Conservation (phyloP, 2,329 filamentous ascomycete genomes). For the Catunica adiposa region DNA sequence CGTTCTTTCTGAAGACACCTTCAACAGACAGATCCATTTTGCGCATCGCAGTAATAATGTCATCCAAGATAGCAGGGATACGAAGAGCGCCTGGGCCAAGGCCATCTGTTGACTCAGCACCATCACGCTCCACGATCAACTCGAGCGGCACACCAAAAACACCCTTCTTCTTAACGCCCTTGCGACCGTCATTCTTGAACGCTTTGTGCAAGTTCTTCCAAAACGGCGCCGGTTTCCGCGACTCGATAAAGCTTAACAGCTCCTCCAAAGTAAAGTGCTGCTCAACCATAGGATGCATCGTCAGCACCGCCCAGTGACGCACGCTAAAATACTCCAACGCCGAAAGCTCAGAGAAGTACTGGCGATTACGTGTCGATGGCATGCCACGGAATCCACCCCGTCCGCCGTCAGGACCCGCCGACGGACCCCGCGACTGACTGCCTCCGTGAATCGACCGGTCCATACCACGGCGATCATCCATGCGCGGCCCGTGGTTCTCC, state of each 20-base stretch:
- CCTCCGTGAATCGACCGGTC: slow-evolving; percentile 1
- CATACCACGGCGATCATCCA: slow-evolving; percentile 33
- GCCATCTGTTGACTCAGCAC: slow-evolving; percentile 93
- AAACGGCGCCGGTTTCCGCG: slow-evolving; percentile 73
- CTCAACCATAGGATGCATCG: slow-evolving; percentile 84
- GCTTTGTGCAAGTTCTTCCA: slow-evolving; percentile 98
- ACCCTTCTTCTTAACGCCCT: slow-evolving; percentile 74
- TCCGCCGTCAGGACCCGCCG: slow-evolving; percentile 19
- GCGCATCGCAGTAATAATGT: slow-evolving; percentile 83
- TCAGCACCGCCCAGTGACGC: slow-evolving; percentile 81
- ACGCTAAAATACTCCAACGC: slow-evolving; percentile 96
- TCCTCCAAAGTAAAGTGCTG: slow-evolving; percentile 88
- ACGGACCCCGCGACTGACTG: neutral
- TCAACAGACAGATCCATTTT: slow-evolving; percentile 99
- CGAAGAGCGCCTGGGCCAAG: slow-evolving; percentile 81
- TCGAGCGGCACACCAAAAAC: slow-evolving; percentile 86
- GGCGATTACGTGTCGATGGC: slow-evolving; percentile 44
- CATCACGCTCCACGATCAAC: slow-evolving; percentile 76
- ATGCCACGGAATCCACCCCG: slow-evolving; percentile 36
- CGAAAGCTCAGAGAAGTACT: slow-evolving; percentile 91
- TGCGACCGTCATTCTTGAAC: slow-evolving; percentile 71
- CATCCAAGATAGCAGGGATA: slow-evolving; percentile 88
- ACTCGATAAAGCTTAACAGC: slow-evolving; percentile 80
- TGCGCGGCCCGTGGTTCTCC: slow-evolving; percentile 53
- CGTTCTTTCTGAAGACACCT: slow-evolving; percentile 97